Evolutionary conservation across 768 basidiomycete species (phyloP).

Genomic region (Rhodotorula kratochvilovae): DNA sequence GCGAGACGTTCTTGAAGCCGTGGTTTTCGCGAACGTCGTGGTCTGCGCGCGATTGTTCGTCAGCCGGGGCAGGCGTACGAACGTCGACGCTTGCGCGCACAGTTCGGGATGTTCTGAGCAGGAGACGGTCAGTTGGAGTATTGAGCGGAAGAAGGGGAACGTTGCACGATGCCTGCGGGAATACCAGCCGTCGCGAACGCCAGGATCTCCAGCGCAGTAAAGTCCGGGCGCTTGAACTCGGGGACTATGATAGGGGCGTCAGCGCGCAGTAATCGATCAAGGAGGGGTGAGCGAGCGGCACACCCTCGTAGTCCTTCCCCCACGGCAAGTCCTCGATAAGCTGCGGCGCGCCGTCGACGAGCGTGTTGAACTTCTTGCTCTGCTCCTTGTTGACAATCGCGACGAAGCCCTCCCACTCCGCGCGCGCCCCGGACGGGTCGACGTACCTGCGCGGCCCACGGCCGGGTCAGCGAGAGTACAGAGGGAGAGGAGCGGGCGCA

Average conservation of each 20-base stretch:
- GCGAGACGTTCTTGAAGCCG: conserved; percentile 85
- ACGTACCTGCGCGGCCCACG: conserved; percentile 54
- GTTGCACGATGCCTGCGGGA: conserved; percentile 62
- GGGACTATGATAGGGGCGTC: conserved; percentile 49
- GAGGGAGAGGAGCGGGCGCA: conserved; percentile 49
- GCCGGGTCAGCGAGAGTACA: conserved; percentile 50
- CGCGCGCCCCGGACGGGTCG: conserved; percentile 83
- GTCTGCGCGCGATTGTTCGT: neutral
- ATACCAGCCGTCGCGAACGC: conserved; percentile 84
- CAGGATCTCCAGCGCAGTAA: conserved; percentile 70
- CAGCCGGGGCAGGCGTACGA: neutral
- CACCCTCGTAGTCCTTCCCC: conserved; percentile 52
- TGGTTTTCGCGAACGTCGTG: conserved; percentile 69
- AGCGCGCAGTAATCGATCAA: neutral
- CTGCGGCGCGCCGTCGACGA: conserved; percentile 71
- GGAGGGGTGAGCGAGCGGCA: neutral
- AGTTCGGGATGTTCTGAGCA: conserved; percentile 17
- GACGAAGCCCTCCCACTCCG: conserved; percentile 75
- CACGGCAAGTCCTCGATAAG: conserved; percentile 78
- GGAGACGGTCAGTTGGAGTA: neutral
- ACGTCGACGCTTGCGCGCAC: conserved; percentile 52
- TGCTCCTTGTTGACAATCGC: conserved; percentile 60
- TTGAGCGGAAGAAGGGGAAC: neutral
- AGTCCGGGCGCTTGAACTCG: conserved; percentile 77
- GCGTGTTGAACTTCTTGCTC: conserved; percentile 70